Conservation (phyloP, 2,329 filamentous ascomycete genomes). For the Corynespora cassiicola region DNA sequence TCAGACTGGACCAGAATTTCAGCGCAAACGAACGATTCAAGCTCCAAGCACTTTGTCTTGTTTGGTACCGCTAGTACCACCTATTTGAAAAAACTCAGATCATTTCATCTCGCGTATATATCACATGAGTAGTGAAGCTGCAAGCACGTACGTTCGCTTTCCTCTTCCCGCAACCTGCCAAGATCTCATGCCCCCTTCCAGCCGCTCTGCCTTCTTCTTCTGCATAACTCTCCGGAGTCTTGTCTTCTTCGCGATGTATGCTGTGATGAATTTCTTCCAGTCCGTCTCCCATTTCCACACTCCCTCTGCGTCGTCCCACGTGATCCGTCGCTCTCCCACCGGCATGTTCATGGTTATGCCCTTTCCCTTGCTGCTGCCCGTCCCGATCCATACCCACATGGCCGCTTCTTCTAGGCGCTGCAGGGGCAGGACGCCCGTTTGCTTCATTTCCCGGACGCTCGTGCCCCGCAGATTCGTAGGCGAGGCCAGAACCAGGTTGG, state of each 20-base stretch:
- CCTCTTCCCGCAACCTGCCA: too few relatives aligned
- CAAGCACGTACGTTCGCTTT: too few relatives aligned
- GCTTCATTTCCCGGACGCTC: slow-evolving; percentile 21
- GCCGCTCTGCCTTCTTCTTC: too few relatives aligned
- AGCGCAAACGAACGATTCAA: too few relatives aligned
- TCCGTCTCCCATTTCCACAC: slow-evolving; percentile 26
- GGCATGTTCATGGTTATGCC: slow-evolving; percentile 14
- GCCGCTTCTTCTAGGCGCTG: slow-evolving; percentile 23
- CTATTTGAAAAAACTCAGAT: too few relatives aligned
- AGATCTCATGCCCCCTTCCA: too few relatives aligned
- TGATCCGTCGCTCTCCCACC: slow-evolving; percentile 15
- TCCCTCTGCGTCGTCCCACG: slow-evolving; percentile 23
- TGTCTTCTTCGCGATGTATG: slow-evolving; percentile 23
- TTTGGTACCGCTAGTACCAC: too few relatives aligned
- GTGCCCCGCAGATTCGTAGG: slow-evolving; percentile 7
- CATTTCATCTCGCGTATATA: too few relatives aligned
- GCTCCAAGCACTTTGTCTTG: too few relatives aligned
- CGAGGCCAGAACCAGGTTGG: slow-evolving; percentile 15
- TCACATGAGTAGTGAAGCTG: too few relatives aligned
- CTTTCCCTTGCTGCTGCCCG: slow-evolving; percentile 15
- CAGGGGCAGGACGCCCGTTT: slow-evolving; percentile 12
- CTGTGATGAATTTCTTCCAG: slow-evolving; percentile 24
- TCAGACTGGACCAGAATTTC: too few relatives aligned
- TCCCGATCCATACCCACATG: slow-evolving; percentile 23
- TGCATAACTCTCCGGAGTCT: too few relatives aligned